Percentiles rank a stretch among this genome's conserved stretches.
These are phyloP conservation scores for Plasmodium coatneyi DNA, from an alignment of 169 alveolate species.

Conservation along the genomic window DNA sequence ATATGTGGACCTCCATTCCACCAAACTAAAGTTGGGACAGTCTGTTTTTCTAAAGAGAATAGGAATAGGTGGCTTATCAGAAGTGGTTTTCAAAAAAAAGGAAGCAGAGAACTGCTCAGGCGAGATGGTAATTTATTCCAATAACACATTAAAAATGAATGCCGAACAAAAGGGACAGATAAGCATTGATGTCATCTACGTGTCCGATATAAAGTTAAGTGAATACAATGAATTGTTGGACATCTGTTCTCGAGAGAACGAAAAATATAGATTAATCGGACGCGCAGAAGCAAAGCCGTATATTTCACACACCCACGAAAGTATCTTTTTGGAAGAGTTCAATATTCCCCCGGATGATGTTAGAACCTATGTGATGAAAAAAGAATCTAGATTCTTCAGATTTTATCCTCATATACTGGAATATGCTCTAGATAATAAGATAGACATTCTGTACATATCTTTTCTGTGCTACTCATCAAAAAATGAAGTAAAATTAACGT, in stretches of 20 bases:
- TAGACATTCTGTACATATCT: constrained; percentile 16
- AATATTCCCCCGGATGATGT: constrained; percentile 51
- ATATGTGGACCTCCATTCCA: constrained; percentile 26
- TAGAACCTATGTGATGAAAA: constrained; percentile 18
- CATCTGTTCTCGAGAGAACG: constrained; percentile 18
- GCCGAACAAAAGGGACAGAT: background rate
- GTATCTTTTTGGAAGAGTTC: constrained; percentile 7
- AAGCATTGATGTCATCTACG: constrained; percentile 1
- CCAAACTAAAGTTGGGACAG: constrained; percentile 20
- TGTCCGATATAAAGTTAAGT: constrained; percentile 20
- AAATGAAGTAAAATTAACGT: constrained; percentile 46
- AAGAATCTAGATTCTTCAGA: constrained; percentile 25
- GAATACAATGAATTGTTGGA: constrained; percentile 33
- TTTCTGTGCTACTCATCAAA: constrained; percentile 29
- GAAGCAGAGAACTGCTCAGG: constrained; percentile 41
- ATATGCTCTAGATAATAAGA: background rate
- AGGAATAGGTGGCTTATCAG: background rate
- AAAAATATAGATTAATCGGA: constrained; percentile 41
- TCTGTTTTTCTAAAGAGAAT: constrained; percentile 16
- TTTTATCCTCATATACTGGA: constrained; percentile 37
- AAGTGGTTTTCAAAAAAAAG: constrained; percentile 36
- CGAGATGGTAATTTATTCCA: constrained; percentile 37
- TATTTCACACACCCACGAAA: constrained; percentile 27
- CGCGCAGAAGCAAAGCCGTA: constrained; percentile 30
- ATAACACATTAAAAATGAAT: background rate